Conservation (phyloP, 768 basidiomycete species). For the Rhizopogon vinicolor region DNA sequence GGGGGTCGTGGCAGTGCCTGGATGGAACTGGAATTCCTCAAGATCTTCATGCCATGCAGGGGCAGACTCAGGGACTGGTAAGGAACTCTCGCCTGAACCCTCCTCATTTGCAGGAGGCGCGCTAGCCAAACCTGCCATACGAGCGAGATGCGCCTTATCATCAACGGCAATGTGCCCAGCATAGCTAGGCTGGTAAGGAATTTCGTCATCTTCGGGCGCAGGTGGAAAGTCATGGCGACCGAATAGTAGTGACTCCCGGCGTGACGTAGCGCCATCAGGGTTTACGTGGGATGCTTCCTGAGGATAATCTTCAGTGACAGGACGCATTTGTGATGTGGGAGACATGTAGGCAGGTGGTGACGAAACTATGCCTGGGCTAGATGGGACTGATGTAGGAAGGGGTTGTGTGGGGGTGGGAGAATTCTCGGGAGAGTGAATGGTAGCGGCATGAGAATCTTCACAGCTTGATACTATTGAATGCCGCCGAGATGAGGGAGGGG, state of each 20-base stretch:
- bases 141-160: constrained; percentile 56
- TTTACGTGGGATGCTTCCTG: constrained; percentile 4
- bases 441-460: background rate
- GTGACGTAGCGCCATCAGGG: constrained; percentile 8
- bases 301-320: constrained; percentile 3
- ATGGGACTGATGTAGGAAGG: constrained; percentile 2
- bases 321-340: constrained; percentile 16
- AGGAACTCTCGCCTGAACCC: constrained; percentile 9
- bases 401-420: constrained; percentile 3
- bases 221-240: constrained; percentile 4
- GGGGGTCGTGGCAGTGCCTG: constrained; percentile 34
- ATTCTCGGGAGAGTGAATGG: background rate
- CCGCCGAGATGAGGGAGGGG: constrained; percentile 19
- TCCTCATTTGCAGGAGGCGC: constrained; percentile 36
- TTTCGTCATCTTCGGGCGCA: constrained; percentile 12
- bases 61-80: constrained; percentile 33
- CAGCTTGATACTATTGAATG: constrained; percentile 21
- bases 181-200: constrained; percentile 26
- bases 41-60: constrained; percentile 53
- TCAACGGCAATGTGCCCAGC: constrained; percentile 63
- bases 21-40: constrained; percentile 30
- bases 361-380: constrained; percentile 17
- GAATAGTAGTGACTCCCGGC: constrained; percentile 4
- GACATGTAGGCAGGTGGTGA: constrained; percentile 45
- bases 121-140: constrained; percentile 47